phyloP scores from a whole-genome alignment of 2,329 filamentous ascomycete species.

The Fusarium haematococcum region DNA sequence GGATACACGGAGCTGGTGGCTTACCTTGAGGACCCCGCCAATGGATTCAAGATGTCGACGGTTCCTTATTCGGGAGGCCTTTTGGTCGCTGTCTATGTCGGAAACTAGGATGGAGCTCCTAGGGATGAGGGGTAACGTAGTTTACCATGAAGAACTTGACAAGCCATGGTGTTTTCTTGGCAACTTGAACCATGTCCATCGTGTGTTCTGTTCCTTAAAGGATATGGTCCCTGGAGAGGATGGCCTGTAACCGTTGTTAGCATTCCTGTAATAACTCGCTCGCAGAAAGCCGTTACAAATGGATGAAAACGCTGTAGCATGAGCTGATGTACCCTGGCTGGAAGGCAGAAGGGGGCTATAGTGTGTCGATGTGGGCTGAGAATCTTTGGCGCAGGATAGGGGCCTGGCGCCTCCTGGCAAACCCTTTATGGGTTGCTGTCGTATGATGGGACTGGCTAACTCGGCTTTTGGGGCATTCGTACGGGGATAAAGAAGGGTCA shows the following conservation, averaged over 20 bases:
- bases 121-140: neutral
- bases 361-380: neutral
- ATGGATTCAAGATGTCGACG: conserved; percentile 58
- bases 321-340: neutral
- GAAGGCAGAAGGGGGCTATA: neutral
- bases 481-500: neutral
- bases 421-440: neutral
- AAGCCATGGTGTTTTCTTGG: neutral
- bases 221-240: neutral
- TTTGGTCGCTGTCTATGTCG: conserved; percentile 40
- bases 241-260: neutral
- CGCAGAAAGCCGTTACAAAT: neutral
- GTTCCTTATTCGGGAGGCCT: conserved; percentile 48
- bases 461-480: neutral
- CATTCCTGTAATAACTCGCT: neutral
- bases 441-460: neutral
- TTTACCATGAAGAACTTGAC: neutral
- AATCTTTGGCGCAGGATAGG: neutral
- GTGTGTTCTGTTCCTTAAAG: neutral
- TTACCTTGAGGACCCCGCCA: conserved; percentile 58
- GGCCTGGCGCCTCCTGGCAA: neutral
- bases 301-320: neutral
- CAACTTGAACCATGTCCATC: neutral
- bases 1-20: conserved; percentile 61
- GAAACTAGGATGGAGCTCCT: neutral